Evolutionary conservation across 1,284 basidiomycete species (phyloP).

Genomic region (Sphaerobolus stellatus): DNA sequence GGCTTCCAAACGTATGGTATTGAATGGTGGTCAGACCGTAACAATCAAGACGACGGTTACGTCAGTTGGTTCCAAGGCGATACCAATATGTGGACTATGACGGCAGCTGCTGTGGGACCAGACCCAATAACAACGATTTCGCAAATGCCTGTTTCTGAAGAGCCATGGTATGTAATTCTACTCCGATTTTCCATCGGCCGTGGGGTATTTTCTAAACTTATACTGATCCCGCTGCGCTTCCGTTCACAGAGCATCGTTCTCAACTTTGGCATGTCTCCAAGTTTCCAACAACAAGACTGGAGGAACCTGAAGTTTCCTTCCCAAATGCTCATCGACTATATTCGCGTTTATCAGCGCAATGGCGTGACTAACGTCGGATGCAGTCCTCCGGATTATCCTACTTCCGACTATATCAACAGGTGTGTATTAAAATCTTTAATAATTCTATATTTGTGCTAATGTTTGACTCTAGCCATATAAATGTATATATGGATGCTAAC

Average conservation of each 20-base stretch:
- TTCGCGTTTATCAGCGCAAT: conserved; percentile 73
- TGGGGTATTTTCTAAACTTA: conserved; percentile 1
- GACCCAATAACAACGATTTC: conserved; percentile 56
- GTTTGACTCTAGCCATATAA: conserved; percentile 50
- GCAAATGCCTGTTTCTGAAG: conserved; percentile 71
- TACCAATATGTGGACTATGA: conserved; percentile 64
- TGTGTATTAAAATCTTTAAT: conserved; percentile 26
- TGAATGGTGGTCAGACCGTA: conserved; percentile 74
- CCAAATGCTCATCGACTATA: conserved; percentile 73
- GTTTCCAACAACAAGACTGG: conserved; percentile 69
- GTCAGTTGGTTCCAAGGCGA: conserved; percentile 72
- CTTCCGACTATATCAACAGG: conserved; percentile 56
- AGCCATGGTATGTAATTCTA: conserved; percentile 50
- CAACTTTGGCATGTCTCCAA: conserved; percentile 71
- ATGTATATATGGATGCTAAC: conserved; percentile 70
- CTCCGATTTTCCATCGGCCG: too few species aligned
- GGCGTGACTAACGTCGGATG: conserved; percentile 59
- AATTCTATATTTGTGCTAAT: neutral
- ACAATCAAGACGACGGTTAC: conserved; percentile 60
- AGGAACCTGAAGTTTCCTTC: conserved; percentile 65
- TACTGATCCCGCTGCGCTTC: neutral
- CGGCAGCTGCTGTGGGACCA: conserved; percentile 56
- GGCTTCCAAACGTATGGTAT: conserved; percentile 62
- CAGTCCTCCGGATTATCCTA: conserved; percentile 62
- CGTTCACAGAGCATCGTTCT: conserved; percentile 64